Conservation (phyloP, 2,329 filamentous ascomycete genomes). For the Sphaerulina vaccinii region DNA sequence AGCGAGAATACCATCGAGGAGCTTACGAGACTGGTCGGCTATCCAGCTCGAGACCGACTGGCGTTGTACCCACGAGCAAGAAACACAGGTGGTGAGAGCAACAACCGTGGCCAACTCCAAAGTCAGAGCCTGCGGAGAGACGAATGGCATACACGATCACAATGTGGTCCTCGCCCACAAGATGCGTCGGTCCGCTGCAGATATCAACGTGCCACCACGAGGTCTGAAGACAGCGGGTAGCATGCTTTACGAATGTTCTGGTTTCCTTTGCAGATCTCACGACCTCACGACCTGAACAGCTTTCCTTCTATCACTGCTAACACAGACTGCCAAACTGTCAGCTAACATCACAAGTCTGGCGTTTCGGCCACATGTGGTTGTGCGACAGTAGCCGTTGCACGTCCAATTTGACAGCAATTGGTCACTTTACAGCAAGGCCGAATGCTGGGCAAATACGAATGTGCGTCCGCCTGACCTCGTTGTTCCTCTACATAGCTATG, state of each 20-base stretch:
- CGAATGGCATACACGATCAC: neutral
- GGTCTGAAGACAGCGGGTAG: constrained; percentile 8
- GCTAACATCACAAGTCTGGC: neutral
- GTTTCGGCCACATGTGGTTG: neutral
- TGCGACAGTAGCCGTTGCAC: neutral
- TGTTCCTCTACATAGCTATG: too few species aligned
- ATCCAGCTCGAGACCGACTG: neutral
- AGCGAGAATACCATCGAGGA: neutral
- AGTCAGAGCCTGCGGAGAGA: too few species aligned
- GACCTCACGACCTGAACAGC: neutral
- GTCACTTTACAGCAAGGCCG: too few species aligned
- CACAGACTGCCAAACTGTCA: neutral
- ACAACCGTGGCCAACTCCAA: too few species aligned
- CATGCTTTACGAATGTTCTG: constrained; percentile 13
- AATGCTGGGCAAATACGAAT: too few species aligned
- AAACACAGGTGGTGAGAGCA: too few species aligned
- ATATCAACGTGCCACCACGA: neutral
- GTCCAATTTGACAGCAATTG: too few species aligned
- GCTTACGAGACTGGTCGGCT: neutral
- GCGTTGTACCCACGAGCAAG: neutral
- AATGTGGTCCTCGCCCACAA: neutral
- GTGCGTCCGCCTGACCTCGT: too few species aligned
- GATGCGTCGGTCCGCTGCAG: too few species aligned
- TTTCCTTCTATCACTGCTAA: neutral
- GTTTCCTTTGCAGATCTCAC: constrained; percentile 13